Conservation (phyloP, 2,329 filamentous ascomycete genomes). For the Fusarium coicis region DNA sequence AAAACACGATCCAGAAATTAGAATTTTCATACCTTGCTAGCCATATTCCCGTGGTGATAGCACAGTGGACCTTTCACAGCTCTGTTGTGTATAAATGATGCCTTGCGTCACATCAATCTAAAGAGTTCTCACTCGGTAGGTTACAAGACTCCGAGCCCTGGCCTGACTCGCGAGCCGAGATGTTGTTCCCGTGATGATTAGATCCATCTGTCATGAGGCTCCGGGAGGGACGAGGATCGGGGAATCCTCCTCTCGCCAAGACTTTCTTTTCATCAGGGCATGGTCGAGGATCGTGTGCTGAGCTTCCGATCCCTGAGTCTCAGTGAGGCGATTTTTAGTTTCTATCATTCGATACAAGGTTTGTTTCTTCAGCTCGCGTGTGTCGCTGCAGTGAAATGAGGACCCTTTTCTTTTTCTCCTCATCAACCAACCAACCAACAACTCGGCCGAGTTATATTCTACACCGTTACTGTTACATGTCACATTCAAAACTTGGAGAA, state of each 20-base stretch:
- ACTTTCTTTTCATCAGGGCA: background rate
- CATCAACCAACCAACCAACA: background rate
- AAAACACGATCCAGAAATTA: background rate
- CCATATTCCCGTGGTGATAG: background rate
- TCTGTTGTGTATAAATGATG: slow-evolving; percentile 14
- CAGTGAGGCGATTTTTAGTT: slow-evolving; percentile 15
- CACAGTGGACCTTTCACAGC: background rate
- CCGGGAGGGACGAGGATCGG: background rate
- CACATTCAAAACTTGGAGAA: background rate
- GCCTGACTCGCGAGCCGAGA: slow-evolving; percentile 8
- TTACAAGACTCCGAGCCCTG: background rate
- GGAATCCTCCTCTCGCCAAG: background rate
- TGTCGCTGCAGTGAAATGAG: background rate
- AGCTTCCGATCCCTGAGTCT: background rate
- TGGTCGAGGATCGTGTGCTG: background rate
- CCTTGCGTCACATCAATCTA: slow-evolving; percentile 11
- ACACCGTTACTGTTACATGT: background rate
- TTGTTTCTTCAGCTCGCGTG: background rate
- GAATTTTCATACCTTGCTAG: background rate
- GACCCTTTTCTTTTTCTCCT: background rate
- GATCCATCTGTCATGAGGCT: slow-evolving; percentile 9
- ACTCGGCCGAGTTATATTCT: background rate
- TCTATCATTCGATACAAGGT: slow-evolving; percentile 6
- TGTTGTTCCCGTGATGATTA: background rate
- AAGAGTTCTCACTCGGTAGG: background rate